Evolutionary conservation across 768 basidiomycete species (phyloP), one percentile per base, ranked within the genome.

Genomic region (Boletus edulis): DNA sequence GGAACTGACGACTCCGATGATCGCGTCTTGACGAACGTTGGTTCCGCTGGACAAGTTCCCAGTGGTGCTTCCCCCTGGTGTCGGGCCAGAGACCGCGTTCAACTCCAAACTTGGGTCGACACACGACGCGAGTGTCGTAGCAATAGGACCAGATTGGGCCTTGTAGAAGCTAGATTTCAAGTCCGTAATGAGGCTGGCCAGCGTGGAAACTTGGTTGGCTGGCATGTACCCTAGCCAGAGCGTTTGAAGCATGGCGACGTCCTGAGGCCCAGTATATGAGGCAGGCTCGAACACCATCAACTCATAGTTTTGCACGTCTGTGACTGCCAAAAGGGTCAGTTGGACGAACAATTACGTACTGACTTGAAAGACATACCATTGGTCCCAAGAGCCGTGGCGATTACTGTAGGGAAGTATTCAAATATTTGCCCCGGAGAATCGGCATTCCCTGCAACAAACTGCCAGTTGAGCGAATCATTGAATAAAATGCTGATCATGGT

Each of bases 1-100:
- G 3, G 88, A 84, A 39, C 81, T 84, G 58, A 93, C 89, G 4
- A 96, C 92, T 20, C 94, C 94, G 57, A 97, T 94, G 66, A 96
- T 94, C 24, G 91, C 91, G 60, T 95, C 84, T 64, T 89, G 81
- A 13, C 91, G 79, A 15, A 78, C 75, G 20, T 59, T 57, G 15
- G 74, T 68, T 24, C 66, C 69, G 29, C 62, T 72, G 15, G 64
- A 63, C 2, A 52, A 50, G 1, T 67, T 62, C 5, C 61, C 62
- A 18, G 59, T 63, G 11, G 49, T 50, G 37, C 58, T 54, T 27
- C 57, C 60, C 37, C 66, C 70, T 13, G 65, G 51, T 6, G 72
- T 62, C 10, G 81, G 75, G 44, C 76, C 73, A 0, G 76, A 41
- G 10, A 85, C 73, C 1, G 76, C 76, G 50, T 75, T 67, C 50